Percentiles rank a stretch among this genome's conserved stretches.
phyloP scores from a whole-genome alignment of 2,329 filamentous ascomycete genomes.

The Ramularia endophylla region DNA sequence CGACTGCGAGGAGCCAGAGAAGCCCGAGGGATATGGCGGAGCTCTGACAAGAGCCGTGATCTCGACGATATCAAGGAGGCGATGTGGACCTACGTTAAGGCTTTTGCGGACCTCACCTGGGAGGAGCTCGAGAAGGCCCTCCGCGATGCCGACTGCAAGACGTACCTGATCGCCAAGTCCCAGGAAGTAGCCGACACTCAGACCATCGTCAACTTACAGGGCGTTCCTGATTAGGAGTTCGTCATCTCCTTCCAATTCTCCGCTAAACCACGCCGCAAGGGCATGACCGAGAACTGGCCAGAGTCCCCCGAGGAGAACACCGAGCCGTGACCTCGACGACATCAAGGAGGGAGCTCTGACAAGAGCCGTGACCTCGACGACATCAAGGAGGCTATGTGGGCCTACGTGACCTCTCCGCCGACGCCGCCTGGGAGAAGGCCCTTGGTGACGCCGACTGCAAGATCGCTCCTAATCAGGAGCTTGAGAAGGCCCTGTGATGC shows the following conservation, averaged over 20 bases:
- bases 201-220: slow-evolving; percentile 68
- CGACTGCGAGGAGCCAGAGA: slow-evolving; percentile 35
- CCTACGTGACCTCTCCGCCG: slow-evolving; percentile 57
- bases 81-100: slow-evolving; percentile 53
- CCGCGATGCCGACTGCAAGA: slow-evolving; percentile 47
- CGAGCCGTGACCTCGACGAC: too few species aligned
- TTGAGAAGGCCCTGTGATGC: slow-evolving; percentile 50
- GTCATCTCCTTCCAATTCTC: slow-evolving; percentile 45
- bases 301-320: slow-evolving; percentile 44
- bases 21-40: too few species aligned
- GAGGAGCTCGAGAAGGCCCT: slow-evolving; percentile 56
- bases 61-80: slow-evolving; percentile 55
- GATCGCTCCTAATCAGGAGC: slow-evolving; percentile 49
- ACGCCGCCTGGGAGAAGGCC: slow-evolving; percentile 55
- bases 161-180: slow-evolving; percentile 60
- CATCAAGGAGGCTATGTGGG: slow-evolving; percentile 45
- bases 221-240: slow-evolving; percentile 50
- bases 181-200: slow-evolving; percentile 49
- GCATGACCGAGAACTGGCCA: slow-evolving; percentile 46
- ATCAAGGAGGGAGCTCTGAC: too few species aligned
- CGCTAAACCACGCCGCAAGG: slow-evolving; percentile 41
- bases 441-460: slow-evolving; percentile 51
- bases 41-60: slow-evolving; percentile 50
- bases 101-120: slow-evolving; percentile 53
- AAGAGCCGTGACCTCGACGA: slow-evolving; percentile 55